Base-by-base conservation (phyloP, 2,329 filamentous ascomycete genomes). In the Aurifilum marmelostoma region DNA sequence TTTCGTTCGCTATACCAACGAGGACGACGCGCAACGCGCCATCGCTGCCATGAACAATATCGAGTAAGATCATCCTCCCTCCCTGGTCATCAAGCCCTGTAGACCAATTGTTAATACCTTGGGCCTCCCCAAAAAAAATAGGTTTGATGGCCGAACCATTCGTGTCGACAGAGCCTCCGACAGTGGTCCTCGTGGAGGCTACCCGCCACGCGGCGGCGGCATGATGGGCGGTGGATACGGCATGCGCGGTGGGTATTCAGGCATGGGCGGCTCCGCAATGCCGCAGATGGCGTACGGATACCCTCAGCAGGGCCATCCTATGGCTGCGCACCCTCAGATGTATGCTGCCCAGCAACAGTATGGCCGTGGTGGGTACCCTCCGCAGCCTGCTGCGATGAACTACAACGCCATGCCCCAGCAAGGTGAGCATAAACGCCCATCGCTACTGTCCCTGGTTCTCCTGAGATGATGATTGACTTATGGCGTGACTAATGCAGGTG, bases 101-200 rank as follows among this genome's bases (percentile, higher is more conserved):
- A 4, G n/a, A 24, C n/a, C 29, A 2, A 56, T 29, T 24, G 11
- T 18, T 39, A 29, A 41, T 14, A 16, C 21, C 21, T 14, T 27
- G 34, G 1, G 1, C 9, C 39, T 32, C 37, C 24, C 34, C 34
- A 34, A n/a, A n/a, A n/a, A n/a, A n/a, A 24, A 43, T 68, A 97
- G 94, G 76, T 97, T 98, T 80, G 94, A 98, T 81, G 95, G 95
- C 73, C 93, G 95, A 75, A 89, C 88, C 73, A 97, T 99, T 79
- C 94, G 95, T 75, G 95, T 99, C 73, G 95, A 98, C 83, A 97
- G 94, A 81, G 96, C 94, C 71, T 94, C 93, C 69, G 94, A 97
- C 80, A 91, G 90, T 73, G 88, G 88, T 61, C 84, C 88, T 61
- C 86, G 88, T 68, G 87, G 86, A 66, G 87, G 89, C 66, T 84